A percentile compares a stretch with the other conserved stretches of the same genome.
Evolutionary conservation across 768 basidiomycete genomes (phyloP).

Genomic region (Tremella yokohamensis): DNA sequence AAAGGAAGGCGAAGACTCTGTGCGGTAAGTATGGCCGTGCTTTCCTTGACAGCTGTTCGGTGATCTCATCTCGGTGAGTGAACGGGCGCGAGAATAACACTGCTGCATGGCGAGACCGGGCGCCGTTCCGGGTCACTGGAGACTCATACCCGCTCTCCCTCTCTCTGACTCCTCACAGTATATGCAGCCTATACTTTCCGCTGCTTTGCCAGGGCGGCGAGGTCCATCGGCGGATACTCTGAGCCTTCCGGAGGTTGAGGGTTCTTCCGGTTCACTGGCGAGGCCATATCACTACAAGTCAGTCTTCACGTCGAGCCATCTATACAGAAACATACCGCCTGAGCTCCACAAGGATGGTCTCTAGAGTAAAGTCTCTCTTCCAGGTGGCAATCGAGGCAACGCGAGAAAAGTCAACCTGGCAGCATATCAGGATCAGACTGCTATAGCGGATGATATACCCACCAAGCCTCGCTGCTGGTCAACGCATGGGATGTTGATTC

Average conservation of each 20-base stretch:
- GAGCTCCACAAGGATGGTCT: conserved; percentile 87
- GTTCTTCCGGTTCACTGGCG: conserved; percentile 83
- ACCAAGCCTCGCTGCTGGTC: conserved; percentile 61
- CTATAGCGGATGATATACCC: conserved; percentile 12
- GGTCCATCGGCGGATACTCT: conserved; percentile 50
- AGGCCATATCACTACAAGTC: conserved; percentile 80
- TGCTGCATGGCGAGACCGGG: no score
- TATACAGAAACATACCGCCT: conserved; percentile 63
- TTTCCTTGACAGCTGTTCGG: no score
- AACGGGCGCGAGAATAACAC: no score
- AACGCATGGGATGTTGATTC: conserved; percentile 93
- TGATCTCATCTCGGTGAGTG: no score
- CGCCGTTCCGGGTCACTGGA: no score
- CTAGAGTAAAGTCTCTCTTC: conserved; percentile 73
- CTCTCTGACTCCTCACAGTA: no score
- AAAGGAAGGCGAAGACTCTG: no score
- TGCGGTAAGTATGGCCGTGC: no score
- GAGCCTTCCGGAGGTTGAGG: conserved; percentile 88
- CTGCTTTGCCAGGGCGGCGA: conserved; percentile 37
- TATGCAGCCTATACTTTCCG: conserved; percentile 24
- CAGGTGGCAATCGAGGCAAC: conserved; percentile 71
- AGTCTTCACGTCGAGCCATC: not conserved
- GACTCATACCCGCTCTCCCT: no score
- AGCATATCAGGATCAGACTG: conserved; percentile 4
- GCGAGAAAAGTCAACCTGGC: conserved; percentile 66